Percentiles rank a stretch among this genome's conserved stretches.
Conservation (phyloP, 306 rosid species). For the Pachyrhizus erosus region DNA sequence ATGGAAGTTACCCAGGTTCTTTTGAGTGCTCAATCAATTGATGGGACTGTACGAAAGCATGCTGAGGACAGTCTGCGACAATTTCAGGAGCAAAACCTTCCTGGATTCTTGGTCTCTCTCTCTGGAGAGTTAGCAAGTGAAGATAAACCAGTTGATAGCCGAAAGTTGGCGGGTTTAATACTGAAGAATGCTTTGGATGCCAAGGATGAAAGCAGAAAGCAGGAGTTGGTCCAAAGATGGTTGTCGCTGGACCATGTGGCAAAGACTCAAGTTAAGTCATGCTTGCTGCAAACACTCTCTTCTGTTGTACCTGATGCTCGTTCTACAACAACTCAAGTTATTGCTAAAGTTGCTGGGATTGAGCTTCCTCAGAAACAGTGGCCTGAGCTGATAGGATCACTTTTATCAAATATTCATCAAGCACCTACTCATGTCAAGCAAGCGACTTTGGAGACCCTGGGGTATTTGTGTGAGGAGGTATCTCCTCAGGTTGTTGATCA, state of each 20-base stretch:
- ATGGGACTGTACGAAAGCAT: conserved; percentile 74
- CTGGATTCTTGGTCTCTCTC: conserved; percentile 79
- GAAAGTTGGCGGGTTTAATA: conserved; percentile 88
- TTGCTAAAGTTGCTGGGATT: conserved; percentile 89
- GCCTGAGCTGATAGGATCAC: conserved; percentile 87
- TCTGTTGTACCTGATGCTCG: conserved; percentile 73
- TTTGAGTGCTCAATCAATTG: conserved; percentile 86
- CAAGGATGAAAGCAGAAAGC: conserved; percentile 82
- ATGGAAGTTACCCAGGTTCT: conserved; percentile 91
- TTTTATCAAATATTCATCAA: conserved; percentile 79
- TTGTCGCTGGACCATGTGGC: conserved; percentile 67
- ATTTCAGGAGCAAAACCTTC: conserved; percentile 93
- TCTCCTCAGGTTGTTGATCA: conserved; percentile 83
- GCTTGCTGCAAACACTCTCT: conserved; percentile 76
- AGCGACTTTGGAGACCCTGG: conserved; percentile 91
- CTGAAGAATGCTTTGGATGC: conserved; percentile 93
- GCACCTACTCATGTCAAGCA: conserved; percentile 79
- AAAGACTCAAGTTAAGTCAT: conserved; percentile 73
- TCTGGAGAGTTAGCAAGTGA: conserved; percentile 81
- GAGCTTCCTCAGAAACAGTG: conserved; percentile 92
- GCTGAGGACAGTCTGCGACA: conserved; percentile 87
- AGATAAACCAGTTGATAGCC: conserved; percentile 87
- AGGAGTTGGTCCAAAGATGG: conserved; percentile 87
- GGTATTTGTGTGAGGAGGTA: conserved; percentile 90
- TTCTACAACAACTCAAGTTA: conserved; percentile 87